Conservation (phyloP, 2,329 filamentous ascomycete species). For the Westerdykella ornata region DNA sequence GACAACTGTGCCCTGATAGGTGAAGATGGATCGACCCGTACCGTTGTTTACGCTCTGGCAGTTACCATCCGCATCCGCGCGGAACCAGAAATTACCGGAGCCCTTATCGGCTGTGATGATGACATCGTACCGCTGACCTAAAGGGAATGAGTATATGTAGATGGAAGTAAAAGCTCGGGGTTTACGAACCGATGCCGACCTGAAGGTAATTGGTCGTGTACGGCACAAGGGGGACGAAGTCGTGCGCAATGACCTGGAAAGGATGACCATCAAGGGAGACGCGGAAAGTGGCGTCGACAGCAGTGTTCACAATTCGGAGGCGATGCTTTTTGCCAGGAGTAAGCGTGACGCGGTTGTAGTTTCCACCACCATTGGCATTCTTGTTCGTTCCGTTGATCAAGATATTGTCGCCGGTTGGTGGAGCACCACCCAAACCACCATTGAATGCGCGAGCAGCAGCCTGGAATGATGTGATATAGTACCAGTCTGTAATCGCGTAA, state of each 20-base stretch:
- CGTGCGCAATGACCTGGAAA: constrained; percentile 28
- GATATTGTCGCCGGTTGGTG: constrained; percentile 40
- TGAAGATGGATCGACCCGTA: constrained; percentile 36
- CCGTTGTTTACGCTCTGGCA: constrained; percentile 20
- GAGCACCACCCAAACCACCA: constrained; percentile 14
- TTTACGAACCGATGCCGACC: constrained; percentile 32
- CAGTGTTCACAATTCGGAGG: constrained; percentile 52
- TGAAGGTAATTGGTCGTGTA: constrained; percentile 35
- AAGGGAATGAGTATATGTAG: not conserved
- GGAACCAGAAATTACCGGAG: constrained; percentile 31
- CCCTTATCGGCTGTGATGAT: constrained; percentile 30
- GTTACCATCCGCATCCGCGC: constrained; percentile 18
- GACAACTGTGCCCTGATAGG: constrained; percentile 31
- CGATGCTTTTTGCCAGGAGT: constrained; percentile 47
- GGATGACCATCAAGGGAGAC: constrained; percentile 28
- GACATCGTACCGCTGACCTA: constrained; percentile 34
- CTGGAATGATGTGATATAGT: constrained; percentile 38
- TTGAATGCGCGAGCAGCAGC: constrained; percentile 20
- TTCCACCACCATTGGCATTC: constrained; percentile 35
- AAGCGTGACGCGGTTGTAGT: constrained; percentile 25
- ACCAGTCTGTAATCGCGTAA: constrained; percentile 32
- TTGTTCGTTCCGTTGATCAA: constrained; percentile 52
- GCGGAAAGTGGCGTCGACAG: constrained; percentile 20
- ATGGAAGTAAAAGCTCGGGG: constrained; percentile 7
- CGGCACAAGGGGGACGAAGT: constrained; percentile 27